Evolutionary conservation across 1,284 basidiomycete species (phyloP).

Genomic region (Trichosporon sp.): DNA sequence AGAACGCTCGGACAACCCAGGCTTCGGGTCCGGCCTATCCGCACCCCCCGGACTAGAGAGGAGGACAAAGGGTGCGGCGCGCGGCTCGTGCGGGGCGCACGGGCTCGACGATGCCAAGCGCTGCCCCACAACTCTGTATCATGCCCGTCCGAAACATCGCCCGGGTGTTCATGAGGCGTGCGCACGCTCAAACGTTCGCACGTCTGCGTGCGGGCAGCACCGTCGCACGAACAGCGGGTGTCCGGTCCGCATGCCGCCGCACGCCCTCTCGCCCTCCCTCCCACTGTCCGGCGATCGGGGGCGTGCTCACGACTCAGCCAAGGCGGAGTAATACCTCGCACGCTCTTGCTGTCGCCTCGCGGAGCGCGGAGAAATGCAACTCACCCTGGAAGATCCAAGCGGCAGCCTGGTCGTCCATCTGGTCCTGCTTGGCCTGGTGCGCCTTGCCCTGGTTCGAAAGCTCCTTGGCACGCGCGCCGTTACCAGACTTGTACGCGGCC

Average conservation of each 20-base stretch:
- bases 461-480: constrained; percentile 79
- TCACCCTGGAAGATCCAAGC: constrained; percentile 84
- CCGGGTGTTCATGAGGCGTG: background rate
- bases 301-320: background rate
- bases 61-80: background rate
- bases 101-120: background rate
- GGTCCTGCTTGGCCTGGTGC: constrained; percentile 78
- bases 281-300: background rate
- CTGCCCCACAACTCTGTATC: constrained; percentile 5
- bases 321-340: background rate
- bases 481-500: constrained; percentile 60
- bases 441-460: constrained; percentile 80
- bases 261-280: constrained; percentile 1
- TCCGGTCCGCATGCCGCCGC: background rate
- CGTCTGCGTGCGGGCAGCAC: background rate
- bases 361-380: constrained; percentile 29
- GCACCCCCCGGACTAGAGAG: background rate
- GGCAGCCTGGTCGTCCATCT: constrained; percentile 79
- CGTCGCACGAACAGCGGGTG: background rate
- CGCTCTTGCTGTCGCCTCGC: too few species aligned
- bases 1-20: background rate
- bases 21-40: background rate
- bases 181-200: too few species aligned
- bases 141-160: background rate
- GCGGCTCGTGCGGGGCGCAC: constrained; percentile 1